These are phyloP conservation scores for Penicillium sp. DNA, from an alignment of 2,329 filamentous ascomycete species.

Conservation along the genomic window DNA sequence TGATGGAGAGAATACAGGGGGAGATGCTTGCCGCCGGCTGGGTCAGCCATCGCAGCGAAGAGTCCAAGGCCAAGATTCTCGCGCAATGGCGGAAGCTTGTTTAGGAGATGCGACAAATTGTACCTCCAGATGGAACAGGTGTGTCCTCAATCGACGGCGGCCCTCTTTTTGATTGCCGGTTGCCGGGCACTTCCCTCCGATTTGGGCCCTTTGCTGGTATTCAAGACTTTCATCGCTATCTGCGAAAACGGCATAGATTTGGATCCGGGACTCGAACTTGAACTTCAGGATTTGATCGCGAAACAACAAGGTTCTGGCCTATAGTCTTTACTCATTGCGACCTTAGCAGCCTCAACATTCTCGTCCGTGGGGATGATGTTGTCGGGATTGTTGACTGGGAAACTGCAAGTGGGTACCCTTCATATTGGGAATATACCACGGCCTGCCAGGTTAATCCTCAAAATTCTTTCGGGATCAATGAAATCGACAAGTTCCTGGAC, in stretches of 20 bases:
- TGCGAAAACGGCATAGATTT: slow-evolving; percentile 37
- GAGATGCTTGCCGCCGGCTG: slow-evolving; percentile 39
- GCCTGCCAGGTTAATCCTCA: slow-evolving; percentile 48
- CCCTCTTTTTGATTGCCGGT: slow-evolving; percentile 38
- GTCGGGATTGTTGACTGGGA: slow-evolving; percentile 44
- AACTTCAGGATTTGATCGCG: slow-evolving; percentile 41
- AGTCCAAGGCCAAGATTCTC: slow-evolving; percentile 43
- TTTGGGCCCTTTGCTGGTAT: slow-evolving; percentile 39
- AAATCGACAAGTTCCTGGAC: slow-evolving; percentile 48
- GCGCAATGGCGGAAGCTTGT: slow-evolving; percentile 36
- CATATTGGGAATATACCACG: slow-evolving; percentile 41
- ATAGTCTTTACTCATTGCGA: slow-evolving; percentile 58
- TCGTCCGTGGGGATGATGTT: slow-evolving; percentile 44
- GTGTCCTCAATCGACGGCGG: slow-evolving; percentile 40
- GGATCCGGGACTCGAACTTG: slow-evolving; percentile 29
- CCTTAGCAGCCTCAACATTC: slow-evolving; percentile 47
- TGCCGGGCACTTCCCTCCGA: slow-evolving; percentile 31
- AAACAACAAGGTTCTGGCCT: slow-evolving; percentile 37
- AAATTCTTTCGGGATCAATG: slow-evolving; percentile 43
- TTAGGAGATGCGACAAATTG: slow-evolving; percentile 36
- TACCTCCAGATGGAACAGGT: slow-evolving; percentile 29
- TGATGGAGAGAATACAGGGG: slow-evolving; percentile 48
- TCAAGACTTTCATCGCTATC: slow-evolving; percentile 44
- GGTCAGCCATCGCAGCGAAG: slow-evolving; percentile 32
- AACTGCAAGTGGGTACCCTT: slow-evolving; percentile 38